phyloP scores from a whole-genome alignment of 768 basidiomycete genomes.

The Pulveroboletus sp. region DNA sequence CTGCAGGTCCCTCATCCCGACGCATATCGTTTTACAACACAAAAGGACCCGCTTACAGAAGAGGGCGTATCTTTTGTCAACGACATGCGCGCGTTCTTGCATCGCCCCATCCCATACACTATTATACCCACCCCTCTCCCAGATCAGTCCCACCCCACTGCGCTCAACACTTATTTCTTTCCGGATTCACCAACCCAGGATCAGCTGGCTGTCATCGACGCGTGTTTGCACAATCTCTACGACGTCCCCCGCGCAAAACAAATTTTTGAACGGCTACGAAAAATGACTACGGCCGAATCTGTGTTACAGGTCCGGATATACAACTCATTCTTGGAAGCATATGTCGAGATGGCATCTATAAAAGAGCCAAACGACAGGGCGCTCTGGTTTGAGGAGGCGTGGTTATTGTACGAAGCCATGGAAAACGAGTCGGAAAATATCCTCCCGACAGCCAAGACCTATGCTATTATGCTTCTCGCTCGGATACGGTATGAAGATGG shows the following conservation, averaged over 20 bases:
- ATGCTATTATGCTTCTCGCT: slow-evolving; percentile 64
- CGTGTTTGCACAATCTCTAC: slow-evolving; percentile 72
- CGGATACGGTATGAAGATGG: slow-evolving; percentile 46
- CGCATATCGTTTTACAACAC: slow-evolving; percentile 35
- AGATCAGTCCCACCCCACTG: slow-evolving; percentile 35
- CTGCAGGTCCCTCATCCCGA: slow-evolving; percentile 36
- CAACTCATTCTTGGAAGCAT: slow-evolving; percentile 67
- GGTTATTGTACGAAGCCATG: slow-evolving; percentile 58
- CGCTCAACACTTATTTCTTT: slow-evolving; percentile 51
- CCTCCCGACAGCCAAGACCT: slow-evolving; percentile 55
- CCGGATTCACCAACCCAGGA: slow-evolving; percentile 66
- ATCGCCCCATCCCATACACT: slow-evolving; percentile 47
- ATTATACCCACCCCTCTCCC: slow-evolving; percentile 70
- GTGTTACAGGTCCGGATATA: slow-evolving; percentile 50
- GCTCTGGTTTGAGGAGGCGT: slow-evolving; percentile 63
- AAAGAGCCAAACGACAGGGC: slow-evolving; percentile 43
- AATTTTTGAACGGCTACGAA: slow-evolving; percentile 66
- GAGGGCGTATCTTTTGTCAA: slow-evolving; percentile 15
- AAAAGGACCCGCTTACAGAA: slow-evolving; percentile 22
- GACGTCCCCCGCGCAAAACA: slow-evolving; percentile 75
- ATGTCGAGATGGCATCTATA: slow-evolving; percentile 52
- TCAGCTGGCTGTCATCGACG: slow-evolving; percentile 74
- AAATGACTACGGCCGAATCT: slow-evolving; percentile 38
- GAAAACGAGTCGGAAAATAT: slow-evolving; percentile 47
- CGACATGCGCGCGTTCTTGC: slow-evolving; percentile 53